Percentiles rank a stretch among this genome's conserved stretches.
Conservation (phyloP, 306 rosid species). For the Myrica gale region DNA sequence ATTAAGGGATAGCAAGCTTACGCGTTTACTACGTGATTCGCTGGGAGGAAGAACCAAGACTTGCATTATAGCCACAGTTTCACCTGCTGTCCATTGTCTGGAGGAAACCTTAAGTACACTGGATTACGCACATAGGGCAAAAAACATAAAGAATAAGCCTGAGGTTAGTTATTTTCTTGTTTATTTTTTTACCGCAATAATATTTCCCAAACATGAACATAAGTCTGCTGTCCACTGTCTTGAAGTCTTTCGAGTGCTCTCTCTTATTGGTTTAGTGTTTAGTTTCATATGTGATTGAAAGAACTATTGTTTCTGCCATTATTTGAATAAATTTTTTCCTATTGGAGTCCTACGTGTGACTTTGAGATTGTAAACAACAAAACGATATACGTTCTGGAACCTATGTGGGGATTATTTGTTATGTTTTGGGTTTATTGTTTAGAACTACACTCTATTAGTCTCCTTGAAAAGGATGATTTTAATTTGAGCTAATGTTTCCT, state of each 20-base stretch:
- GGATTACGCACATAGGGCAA: conserved; percentile 97
- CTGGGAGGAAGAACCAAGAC: conserved; percentile 99
- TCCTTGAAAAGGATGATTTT: background rate
- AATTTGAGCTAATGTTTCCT: background rate
- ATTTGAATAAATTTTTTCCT: background rate
- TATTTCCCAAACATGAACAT: background rate
- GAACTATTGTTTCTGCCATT: background rate
- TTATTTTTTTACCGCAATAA: background rate
- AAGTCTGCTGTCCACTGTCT: background rate
- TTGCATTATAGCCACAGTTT: conserved; percentile 95
- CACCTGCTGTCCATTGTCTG: conserved; percentile 95
- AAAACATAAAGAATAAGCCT: conserved; percentile 84
- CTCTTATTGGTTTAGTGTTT: background rate
- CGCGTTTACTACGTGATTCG: conserved; percentile 94
- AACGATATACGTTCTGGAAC: too few species aligned
- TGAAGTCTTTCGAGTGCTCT: background rate
- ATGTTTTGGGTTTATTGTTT: background rate
- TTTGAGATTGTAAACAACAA: too few species aligned
- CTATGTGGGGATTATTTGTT: background rate
- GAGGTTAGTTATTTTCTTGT: conserved; percentile 57
- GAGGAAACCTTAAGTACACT: conserved; percentile 94
- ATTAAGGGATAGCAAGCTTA: conserved; percentile 93
- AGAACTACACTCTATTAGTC: background rate
- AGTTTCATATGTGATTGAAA: background rate
- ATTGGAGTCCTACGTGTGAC: too few species aligned